phyloP scores from a whole-genome alignment of 352 stramenopile species.

The Phytopythium sindhum region DNA sequence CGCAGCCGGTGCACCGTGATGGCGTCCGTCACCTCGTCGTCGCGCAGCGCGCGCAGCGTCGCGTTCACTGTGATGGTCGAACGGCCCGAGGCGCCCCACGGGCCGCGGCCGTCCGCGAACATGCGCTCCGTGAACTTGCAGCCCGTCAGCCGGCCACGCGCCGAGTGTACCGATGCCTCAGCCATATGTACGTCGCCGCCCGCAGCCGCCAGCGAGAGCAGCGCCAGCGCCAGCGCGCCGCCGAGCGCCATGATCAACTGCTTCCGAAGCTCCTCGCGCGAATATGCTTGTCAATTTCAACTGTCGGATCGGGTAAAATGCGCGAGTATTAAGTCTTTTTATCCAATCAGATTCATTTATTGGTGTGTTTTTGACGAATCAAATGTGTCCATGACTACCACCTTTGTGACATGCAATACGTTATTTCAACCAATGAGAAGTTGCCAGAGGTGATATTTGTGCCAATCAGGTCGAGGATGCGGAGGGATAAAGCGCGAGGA shows the following conservation, averaged over 20 bases:
- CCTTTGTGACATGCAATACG: conserved; percentile 1
- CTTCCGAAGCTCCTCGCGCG: too few species aligned
- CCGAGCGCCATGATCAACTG: background rate
- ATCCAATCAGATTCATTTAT: too few species aligned
- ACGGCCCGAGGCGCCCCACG: conserved; percentile 33
- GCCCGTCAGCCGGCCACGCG: conserved; percentile 51
- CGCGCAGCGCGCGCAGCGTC: conserved; percentile 38
- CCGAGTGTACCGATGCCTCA: conserved; percentile 53
- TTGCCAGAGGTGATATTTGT: background rate
- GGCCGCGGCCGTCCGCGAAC: conserved; percentile 66
- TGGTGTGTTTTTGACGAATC: background rate
- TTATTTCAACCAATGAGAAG: background rate
- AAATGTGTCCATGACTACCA: background rate
- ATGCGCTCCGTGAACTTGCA: conserved; percentile 74
- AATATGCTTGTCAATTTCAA: conserved; percentile 12
- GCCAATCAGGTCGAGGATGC: conserved; percentile 6
- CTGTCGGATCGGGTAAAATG: conserved; percentile 19
- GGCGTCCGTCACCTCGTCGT: conserved; percentile 55
- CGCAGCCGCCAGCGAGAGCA: conserved; percentile 28
- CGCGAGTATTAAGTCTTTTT: too few species aligned
- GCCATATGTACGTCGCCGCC: conserved; percentile 23
- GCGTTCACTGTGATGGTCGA: conserved; percentile 53
- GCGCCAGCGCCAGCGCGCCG: background rate
- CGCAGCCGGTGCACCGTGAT: conserved; percentile 67
- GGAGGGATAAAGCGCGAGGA: conserved; percentile 3